Base-by-base conservation (phyloP, 2,329 filamentous ascomycete genomes). In the Mariannaea elegans region DNA sequence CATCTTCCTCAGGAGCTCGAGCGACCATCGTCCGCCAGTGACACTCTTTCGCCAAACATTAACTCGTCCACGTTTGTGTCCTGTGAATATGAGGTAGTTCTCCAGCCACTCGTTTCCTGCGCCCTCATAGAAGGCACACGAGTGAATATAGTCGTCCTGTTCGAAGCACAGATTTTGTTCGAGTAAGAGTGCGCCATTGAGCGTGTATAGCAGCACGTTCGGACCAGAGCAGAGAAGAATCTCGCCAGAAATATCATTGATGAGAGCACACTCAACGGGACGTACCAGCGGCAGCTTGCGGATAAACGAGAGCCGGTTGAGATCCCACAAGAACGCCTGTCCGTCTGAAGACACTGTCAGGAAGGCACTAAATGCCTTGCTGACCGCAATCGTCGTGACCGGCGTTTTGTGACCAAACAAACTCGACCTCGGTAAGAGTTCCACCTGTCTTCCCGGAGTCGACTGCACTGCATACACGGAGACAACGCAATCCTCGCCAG, bases 91-190 rank as follows among this genome's bases (percentile, higher is more conserved):
- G 41, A 99, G 81, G 61, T 90, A 89, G 54, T 90, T 89, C 76
- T 96, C 92, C 3, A 97, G 82, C 92, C 94, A 98, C 77, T 98
- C 95, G 68, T 93, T 95, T 2, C 90, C 90, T 0, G 88, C 85
- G 0, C 94, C 94, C 74, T 98, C 94, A 77, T 98, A 98, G 75
- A 97, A 97, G 3, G 94, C 92, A 64, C 93, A 95, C 1, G 90
- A 88, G 47, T 92, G 83, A 2, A 97, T 88, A 31, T 84, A 88
- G 71, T 97, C 94, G 21, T 94, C 91, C 9, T 84, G 80, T 32
- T 82, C 80, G 2, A 71, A 84, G 68, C 92, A 95, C 1, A 97
- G 86, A 32, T 91, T 90, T 74, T 97, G 92, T 57, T 95, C 88
- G 0, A 97, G 81, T 2, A 99, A 81, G 1, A 94, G 76, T 7